Base-by-base conservation (phyloP, 352 stramenopile species). In the Globisporangium uncinulatum region DNA sequence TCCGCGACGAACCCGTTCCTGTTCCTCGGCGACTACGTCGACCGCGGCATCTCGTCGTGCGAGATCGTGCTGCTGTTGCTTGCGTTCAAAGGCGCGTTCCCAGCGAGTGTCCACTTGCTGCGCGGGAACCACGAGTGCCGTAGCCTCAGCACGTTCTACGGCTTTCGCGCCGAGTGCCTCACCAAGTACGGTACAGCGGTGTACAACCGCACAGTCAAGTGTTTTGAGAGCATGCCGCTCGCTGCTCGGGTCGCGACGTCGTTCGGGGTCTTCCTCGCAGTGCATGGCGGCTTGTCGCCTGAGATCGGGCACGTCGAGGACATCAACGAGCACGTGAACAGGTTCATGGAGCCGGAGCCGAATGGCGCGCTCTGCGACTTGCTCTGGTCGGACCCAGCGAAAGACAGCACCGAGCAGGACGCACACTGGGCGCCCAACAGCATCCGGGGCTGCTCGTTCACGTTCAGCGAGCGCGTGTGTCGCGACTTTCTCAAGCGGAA, bases 91-190 rank as follows among this genome's bases (percentile, higher is more conserved):
- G 97, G 99, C 54, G 98, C 98, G 71, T 98, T 98, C 61, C 97
- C 97, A 2, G 74, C 98, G 62, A 98, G 98, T 70, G 98, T 99
- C 55, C 98, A 99, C 70, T 73, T 99, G 29, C 79, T 99, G 31
- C 88, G 97, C 50, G 97, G 97, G 5, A 99, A 99, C 76, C 97
- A 99, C 70, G 97, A 99, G 71, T 98, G 95, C 60, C 92, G 96
- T 11, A 98, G 89, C 39, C 97, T 99, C 37, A 99, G 98, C 72
- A 96, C 97, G 61, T 99, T 99, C 65, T 99, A 99, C 71, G 98
- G 98, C n/a, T 99, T 99, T 66, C 99, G 99, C 50, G 92, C 98
- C 65, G 98, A 99, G 75, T 99, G 98, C 47, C 63, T 88, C 0
- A 61, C 64, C 45, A 94, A 94, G 57, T 94, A 91, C 59, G 83